Base-by-base conservation (phyloP, 768 basidiomycete species). In the Cystofilobasidium macerans region DNA sequence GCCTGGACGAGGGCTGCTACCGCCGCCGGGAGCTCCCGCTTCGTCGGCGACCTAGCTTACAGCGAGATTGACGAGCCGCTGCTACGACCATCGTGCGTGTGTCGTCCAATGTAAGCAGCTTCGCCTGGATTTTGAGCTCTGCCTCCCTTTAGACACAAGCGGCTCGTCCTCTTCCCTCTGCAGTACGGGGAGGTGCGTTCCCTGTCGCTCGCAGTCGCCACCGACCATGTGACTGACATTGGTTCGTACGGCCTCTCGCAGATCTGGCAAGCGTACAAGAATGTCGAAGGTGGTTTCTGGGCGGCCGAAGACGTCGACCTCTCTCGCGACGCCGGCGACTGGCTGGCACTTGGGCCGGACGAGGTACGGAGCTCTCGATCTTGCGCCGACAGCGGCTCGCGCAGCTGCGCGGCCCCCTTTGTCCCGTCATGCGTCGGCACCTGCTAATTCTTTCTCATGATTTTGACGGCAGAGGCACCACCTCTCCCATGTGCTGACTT, bases 241-340 rank as follows among this genome's bases (percentile, higher is more conserved):
- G 5, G 45, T 8, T n/a, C 45, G 2, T n/a, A 8, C 13, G 4
- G 9, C 7, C 24, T 3, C n/a, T 22, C 13, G 13, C 69, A 94
- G 90, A 91, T 95, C 71, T 95, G 92, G 92, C 84, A 84, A 71
- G 84, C 89, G 81, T 97, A 97, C 81, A 97, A 95, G 79, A 86
- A 88, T 71, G 91, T 91, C 0, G 84, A 97, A 71, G 89, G 91
- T 0, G 89, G 86, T 0, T 92, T 92, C 77, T 93, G 90, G 90
- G 92, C 89, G 0, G 88, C 86, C 0, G 89, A 92, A 71, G 89
- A 58, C 20, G 73, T 67, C 71, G 87, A 94, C 71, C 84, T 94
- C 5, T 89, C 87, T 20, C 83, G 89, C 67, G 92, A 95, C 71
- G 71, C 85, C 26, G 80, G 81, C 67, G 89, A 95, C 78, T 97